phyloP scores from a whole-genome alignment of 1,284 basidiomycete genomes.

The Ceratobasidium papillatum region DNA sequence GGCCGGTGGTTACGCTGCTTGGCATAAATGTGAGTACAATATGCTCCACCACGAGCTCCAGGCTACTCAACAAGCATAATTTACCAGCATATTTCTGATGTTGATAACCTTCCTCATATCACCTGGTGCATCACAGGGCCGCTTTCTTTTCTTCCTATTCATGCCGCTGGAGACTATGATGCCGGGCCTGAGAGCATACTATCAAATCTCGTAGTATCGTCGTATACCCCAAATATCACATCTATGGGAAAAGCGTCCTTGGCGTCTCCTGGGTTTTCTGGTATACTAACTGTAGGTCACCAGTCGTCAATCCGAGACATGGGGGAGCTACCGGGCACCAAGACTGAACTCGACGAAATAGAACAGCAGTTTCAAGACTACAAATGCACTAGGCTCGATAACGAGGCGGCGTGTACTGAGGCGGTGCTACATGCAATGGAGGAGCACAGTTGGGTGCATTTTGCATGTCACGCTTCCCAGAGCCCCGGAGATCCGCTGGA shows the following conservation, averaged over 20 bases:
- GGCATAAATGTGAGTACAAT: not conserved
- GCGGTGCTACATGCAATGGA: slow-evolving; percentile 1
- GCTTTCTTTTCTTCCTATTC: not conserved
- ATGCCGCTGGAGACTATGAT: slow-evolving; percentile 3
- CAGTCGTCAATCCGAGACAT: not conserved
- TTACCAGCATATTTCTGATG: not conserved
- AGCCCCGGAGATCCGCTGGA: not conserved
- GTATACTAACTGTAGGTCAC: not conserved
- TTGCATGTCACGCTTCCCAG: slow-evolving; percentile 28
- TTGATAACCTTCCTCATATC: not conserved
- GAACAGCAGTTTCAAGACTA: not conserved
- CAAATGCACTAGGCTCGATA: not conserved
- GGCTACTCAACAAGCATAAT: not conserved
- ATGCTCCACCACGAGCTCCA: not conserved
- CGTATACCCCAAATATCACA: not conserved
- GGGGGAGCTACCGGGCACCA: not conserved
- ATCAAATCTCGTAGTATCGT: not conserved
- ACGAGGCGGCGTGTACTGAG: not conserved
- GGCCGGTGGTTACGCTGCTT: not conserved
- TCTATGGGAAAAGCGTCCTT: not conserved
- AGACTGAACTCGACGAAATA: not conserved
- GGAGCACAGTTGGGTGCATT: slow-evolving; percentile 20
- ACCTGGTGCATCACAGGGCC: slow-evolving; percentile 3
- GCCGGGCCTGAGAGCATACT: not conserved
- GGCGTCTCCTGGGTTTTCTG: not conserved